Evolutionary conservation across 1,284 basidiomycete genomes (phyloP).

Genomic region (Puccinia horiana): DNA sequence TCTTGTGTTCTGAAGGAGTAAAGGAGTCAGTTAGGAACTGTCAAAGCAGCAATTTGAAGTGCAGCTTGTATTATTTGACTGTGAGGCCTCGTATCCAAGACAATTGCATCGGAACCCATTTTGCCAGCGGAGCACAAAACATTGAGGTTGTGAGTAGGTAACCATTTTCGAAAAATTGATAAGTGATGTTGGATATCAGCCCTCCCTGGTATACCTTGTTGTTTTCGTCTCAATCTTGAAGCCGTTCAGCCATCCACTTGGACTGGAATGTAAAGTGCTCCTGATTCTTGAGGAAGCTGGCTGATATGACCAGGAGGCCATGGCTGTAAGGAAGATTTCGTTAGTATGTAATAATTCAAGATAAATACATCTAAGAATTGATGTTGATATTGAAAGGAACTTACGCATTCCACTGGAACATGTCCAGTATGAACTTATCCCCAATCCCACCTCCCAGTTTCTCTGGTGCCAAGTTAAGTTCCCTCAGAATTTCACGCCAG

Average conservation of each 20-base stretch:
- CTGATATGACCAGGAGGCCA: background rate
- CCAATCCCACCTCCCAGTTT: too few species aligned
- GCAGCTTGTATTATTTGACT: background rate
- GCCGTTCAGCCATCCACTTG: background rate
- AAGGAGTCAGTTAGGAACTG: too few species aligned
- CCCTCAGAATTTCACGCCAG: background rate
- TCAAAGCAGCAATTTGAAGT: too few species aligned
- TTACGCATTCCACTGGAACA: background rate
- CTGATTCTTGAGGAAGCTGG: background rate
- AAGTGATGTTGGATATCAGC: background rate
- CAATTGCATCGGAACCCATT: background rate
- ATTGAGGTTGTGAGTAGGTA: background rate
- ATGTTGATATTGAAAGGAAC: background rate
- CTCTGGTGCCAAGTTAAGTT: background rate
- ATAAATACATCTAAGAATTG: background rate
- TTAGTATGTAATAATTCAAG: too few species aligned
- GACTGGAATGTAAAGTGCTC: background rate
- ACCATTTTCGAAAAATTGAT: background rate
- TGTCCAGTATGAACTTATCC: background rate
- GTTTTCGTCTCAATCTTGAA: background rate
- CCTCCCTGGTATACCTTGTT: background rate
- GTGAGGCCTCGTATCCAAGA: conserved; percentile 6
- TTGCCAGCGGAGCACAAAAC: background rate
- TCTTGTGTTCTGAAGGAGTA: too few species aligned
- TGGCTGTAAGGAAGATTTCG: too few species aligned